Evolutionary conservation across 805 yeast species (phyloP), one percentile per base, ranked within the genome.

Genomic region (Wickerhamiella alocasiicola): DNA sequence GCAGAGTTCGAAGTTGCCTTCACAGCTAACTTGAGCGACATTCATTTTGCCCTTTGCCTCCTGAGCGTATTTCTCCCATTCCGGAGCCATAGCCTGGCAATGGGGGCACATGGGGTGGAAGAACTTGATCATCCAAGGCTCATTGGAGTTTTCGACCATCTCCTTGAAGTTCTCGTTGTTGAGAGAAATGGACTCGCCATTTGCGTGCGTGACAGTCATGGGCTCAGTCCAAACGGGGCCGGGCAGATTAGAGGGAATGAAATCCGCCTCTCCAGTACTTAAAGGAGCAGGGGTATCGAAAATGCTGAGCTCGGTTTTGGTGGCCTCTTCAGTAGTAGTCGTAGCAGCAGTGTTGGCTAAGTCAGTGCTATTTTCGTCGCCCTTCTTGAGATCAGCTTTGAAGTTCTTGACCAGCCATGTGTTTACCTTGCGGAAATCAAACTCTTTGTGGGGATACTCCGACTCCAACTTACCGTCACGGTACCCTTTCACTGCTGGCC

Each of bases 11-110:
- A 45, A 35, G 35, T 61, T 50, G 18, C 36, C 47, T 34, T 60
- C 63, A 44, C 70, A 65, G 50, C 65, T 58, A 31, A 65, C 60
- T 24, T 60, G 63, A 13, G 63, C 70, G 9, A 64, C 55, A 39
- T 64, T 61, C 38, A 65, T 47, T 36, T 44, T 38, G 19, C 59
- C 60, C 32, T 27, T 28, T 20, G 32, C 20, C 31, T 44, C 33
- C n/a, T 38, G 39, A 4, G 69, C 67, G 37, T 61, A 48, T 39
- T 57, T 52, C 11, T 43, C 47, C 65, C 66, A 65, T 12, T 56
- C 59, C 9, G 63, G 60, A 7, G 52, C 58, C 55, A 64, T 51
- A 7, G 49, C 49, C 13, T 41, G 46, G 48, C 68, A 65, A 48
- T 62, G 65, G 13, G 62, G 59, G 49, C 68, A 64, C 41, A 54